Base-by-base conservation (phyloP, 75 land plant species). In the Pinus albicaulis region DNA sequence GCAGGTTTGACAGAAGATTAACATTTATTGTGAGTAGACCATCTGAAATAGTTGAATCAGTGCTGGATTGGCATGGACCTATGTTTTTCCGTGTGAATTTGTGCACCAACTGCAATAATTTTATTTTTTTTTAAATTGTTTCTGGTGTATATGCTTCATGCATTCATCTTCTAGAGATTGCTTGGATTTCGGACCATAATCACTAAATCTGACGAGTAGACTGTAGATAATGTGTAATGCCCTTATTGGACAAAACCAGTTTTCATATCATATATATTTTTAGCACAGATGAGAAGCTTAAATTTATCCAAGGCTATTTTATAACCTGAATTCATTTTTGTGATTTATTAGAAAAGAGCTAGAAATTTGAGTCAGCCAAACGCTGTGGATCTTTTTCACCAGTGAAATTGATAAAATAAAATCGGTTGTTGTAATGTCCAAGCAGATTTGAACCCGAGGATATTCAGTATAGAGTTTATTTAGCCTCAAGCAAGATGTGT, bases 1-100 rank as follows among this genome's bases (percentile, higher is more conserved):
- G 52, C 53, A 73, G 75, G 20, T 22, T 34, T 17, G 77, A n/a
- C 8, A 75, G 55, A 76, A 65, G 52, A 75, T 26, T 48, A 78
- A 68, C 71, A 62, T 25, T 3, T 61, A 63, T 66, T 20, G 38
- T 66, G 20, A 38, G 23, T 68, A 41, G 23, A 3, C 3, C 11
- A n/a, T 41, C 48, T 38, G 44, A 34, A 36, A 38, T 68, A 38
- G 2, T n/a, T 2, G 23, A n/a, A 28, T 68, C 41, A 44, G 12
- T 41, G 44, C 34, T 12, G 11, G 17, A 10, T 38, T 20, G 71
- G 71, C 38, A 17, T 38, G 71, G 19, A 5, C 31, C 20, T 66
- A 20, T 66, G 70, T 66, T 66, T 38, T 36, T 5, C 7, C 20
- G 48, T 5, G 38, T 41, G 22, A 10, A 38, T 68, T 3, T 22